phyloP scores from a whole-genome alignment of 129 eudicot genomes.

The Tanacetum coccineum region DNA sequence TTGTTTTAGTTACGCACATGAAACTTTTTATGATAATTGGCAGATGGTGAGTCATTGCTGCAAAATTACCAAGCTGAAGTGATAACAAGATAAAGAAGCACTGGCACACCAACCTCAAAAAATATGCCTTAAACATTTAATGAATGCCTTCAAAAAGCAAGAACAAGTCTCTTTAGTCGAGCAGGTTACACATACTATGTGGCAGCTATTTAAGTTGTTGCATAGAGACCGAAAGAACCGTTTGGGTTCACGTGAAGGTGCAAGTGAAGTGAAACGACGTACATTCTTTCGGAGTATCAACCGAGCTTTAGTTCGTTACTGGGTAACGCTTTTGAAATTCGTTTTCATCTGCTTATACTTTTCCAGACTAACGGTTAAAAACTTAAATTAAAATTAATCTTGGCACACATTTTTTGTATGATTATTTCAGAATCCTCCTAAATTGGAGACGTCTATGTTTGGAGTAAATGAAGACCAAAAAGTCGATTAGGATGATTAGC shows the following conservation, averaged over 20 bases:
- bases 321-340: conserved; percentile 40
- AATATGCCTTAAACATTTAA: no score
- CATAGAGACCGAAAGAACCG: conserved; percentile 91
- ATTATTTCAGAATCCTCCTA: conserved; percentile 68
- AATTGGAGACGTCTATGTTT: conserved; percentile 66
- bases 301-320: conserved; percentile 90
- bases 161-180: no score
- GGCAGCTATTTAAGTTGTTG: conserved; percentile 76
- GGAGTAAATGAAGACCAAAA: conserved; percentile 50
- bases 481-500: conserved; percentile 41
- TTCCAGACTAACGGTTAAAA: neutral
- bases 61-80: no score
- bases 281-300: conserved; percentile 86
- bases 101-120: no score
- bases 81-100: no score
- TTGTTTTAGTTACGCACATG: no score
- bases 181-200: no score
- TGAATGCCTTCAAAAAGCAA: no score
- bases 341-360: neutral
- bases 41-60: no score
- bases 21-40: no score
- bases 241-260: conserved; percentile 82
- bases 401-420: conserved; percentile 14
- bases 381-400: neutral
- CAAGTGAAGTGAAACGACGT: conserved; percentile 72